A percentile compares a stretch with the other conserved stretches of the same genome.
These are phyloP conservation scores for Thielaviopsis musarum DNA, from an alignment of 2,329 filamentous ascomycete genomes.

Conservation along the genomic window DNA sequence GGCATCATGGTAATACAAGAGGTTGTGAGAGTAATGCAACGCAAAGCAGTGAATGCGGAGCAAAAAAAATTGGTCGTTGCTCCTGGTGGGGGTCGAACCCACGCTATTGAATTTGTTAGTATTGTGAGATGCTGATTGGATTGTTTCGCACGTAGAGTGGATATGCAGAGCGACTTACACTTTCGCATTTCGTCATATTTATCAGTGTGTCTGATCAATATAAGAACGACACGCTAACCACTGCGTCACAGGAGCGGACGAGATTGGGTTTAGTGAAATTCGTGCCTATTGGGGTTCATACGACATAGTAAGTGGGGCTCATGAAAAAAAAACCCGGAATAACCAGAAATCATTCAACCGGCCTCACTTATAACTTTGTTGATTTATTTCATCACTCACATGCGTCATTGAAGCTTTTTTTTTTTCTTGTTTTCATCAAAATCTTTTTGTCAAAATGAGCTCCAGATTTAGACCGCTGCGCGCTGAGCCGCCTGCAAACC, in stretches of 20 bases:
- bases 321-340: too few relatives aligned
- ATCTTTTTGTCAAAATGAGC: constrained; percentile 4
- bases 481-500: neutral
- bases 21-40: too few relatives aligned
- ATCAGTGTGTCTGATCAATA: constrained; percentile 12
- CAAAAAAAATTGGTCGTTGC: constrained; percentile 12
- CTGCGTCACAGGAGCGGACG: constrained; percentile 14
- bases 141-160: neutral
- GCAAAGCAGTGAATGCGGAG: neutral
- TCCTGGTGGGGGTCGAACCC: constrained; percentile 15
- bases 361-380: too few relatives aligned
- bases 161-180: constrained; percentile 8
- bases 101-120: constrained; percentile 12
- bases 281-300: constrained; percentile 6
- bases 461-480: neutral
- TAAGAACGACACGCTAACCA: constrained; percentile 15
- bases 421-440: neutral
- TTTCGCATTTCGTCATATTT: constrained; percentile 14
- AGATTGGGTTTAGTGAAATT: constrained; percentile 6
- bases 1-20: neutral
- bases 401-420: too few relatives aligned
- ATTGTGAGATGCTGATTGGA: constrained; percentile 9
- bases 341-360: too few relatives aligned
- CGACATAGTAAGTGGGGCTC: neutral
- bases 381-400: too few relatives aligned